phyloP scores from a whole-genome alignment of 2,329 filamentous ascomycete species.

The Phialocephala subalpina region DNA sequence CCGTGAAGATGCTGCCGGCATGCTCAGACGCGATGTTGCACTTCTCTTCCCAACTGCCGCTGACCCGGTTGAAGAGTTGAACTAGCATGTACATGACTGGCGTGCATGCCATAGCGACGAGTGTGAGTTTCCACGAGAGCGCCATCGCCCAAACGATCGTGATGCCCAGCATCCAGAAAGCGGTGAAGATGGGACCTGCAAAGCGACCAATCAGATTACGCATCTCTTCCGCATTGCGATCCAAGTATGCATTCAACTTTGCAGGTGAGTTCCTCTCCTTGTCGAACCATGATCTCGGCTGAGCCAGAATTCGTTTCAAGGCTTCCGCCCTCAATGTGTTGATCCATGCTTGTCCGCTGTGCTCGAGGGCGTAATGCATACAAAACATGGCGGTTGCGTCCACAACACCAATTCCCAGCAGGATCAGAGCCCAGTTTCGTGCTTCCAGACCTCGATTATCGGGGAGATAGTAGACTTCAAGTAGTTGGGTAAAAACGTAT shows the following conservation, averaged over 20 bases:
- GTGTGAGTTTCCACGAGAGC: constrained; percentile 80
- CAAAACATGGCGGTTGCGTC: constrained; percentile 73
- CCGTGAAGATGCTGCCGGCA: constrained; percentile 70
- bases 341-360: constrained; percentile 78
- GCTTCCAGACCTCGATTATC: constrained; percentile 33
- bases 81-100: constrained; percentile 74
- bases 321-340: constrained; percentile 74
- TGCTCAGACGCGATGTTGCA: constrained; percentile 70
- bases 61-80: constrained; percentile 69
- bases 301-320: constrained; percentile 73
- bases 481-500: constrained; percentile 75
- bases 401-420: constrained; percentile 71
- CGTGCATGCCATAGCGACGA: constrained; percentile 74
- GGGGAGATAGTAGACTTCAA: constrained; percentile 71
- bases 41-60: constrained; percentile 74
- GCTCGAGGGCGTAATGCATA: constrained; percentile 76
- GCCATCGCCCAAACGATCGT: constrained; percentile 77
- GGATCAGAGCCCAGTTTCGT: constrained; percentile 69
- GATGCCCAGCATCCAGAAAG: constrained; percentile 71
- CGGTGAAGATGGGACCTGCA: constrained; percentile 72
- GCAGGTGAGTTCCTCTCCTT: constrained; percentile 68
- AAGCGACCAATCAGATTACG: constrained; percentile 83
- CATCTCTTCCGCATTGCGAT: constrained; percentile 88
- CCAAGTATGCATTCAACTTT: constrained; percentile 74
- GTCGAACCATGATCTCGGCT: constrained; percentile 84